Percentiles rank a stretch among this genome's conserved stretches.
These are phyloP conservation scores for Phytophthora pini DNA, from an alignment of 352 stramenopile species.

Conservation along the genomic window DNA sequence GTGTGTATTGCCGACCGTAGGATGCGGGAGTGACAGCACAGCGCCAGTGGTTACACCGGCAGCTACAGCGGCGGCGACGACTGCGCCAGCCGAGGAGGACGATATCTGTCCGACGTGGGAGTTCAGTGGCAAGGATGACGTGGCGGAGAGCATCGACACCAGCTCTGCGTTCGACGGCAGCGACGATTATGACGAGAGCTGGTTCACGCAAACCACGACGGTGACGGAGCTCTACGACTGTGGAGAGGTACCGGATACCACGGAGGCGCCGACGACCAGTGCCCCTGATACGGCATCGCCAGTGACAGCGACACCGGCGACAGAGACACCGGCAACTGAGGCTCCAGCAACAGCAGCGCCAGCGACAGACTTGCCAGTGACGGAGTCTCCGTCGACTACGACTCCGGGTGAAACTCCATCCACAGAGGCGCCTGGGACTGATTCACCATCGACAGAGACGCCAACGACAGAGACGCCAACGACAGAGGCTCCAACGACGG, in stretches of 20 bases:
- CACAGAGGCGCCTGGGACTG: background rate
- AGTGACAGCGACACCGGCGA: conserved; percentile 8
- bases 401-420: background rate
- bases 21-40: conserved; percentile 16
- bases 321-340: conserved; percentile 7
- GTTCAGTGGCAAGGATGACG: conserved; percentile 16
- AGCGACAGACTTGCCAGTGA: conserved; percentile 7
- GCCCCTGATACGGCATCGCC: conserved; percentile 3
- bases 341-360: background rate
- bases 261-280: conserved; percentile 7
- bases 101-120: conserved; percentile 26
- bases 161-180: conserved; percentile 30
- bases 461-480: background rate
- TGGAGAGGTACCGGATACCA: conserved; percentile 12
- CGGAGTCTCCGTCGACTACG: background rate
- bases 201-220: conserved; percentile 29
- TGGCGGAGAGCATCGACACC: conserved; percentile 28
- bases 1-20: conserved; percentile 44
- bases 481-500: background rate
- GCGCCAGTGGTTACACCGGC: background rate
- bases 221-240: conserved; percentile 38
- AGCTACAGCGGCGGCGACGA: conserved; percentile 17
- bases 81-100: conserved; percentile 11
- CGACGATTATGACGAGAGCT: conserved; percentile 35
- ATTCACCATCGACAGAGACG: background rate